Evolutionary conservation across 345 rosid genomes (phyloP), one percentile per base, ranked within the genome.

Genomic region (Theobroma cacao): DNA sequence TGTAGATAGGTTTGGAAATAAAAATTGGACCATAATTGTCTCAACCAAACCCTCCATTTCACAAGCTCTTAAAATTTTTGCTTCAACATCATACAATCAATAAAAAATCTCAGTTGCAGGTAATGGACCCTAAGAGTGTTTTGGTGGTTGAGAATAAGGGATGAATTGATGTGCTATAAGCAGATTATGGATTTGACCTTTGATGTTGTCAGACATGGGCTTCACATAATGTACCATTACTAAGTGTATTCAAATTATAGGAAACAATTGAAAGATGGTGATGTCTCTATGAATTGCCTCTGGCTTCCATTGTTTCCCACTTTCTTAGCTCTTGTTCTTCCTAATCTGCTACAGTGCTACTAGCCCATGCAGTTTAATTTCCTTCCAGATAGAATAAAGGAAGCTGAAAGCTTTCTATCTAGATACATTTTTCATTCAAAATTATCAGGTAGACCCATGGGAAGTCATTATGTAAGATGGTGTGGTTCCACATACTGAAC

Each of bases 401-500:
- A 10, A 70, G n/a, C 53, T 68, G n/a, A 80, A 56, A 60, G 38
- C 45, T 61, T 20, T 59, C 0, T 5, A 28, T 52, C 61, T 36
- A 34, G 36, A 28, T 61, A 24, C 55, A 18, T 3, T 26, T 41
- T 41, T 72, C 48, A 38, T 47, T 61, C 6, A 15, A 12, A 20
- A 60, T 9, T 4, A 0, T 34, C 20, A 61, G 36, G 56, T 61
- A 59, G 76, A 67, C 75, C 76, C 66, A 50, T 22, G 34, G 36
- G 55, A 28, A 61, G 18, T 33, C 12, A 78, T 63, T 2, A 24
- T 65, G 38, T 20, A 48, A 47, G 7, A 48, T 30, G 38, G n/a
- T 63, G 67, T 63, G 67, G 70, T 66, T 24, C 66, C 50, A 34
- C 45, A 30, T 26, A 74, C 43, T 40, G 72, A 69, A 76, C 79